These are phyloP conservation scores for Aspergillus calidoustus DNA, from an alignment of 2,329 filamentous ascomycete species.

Conservation along the genomic window DNA sequence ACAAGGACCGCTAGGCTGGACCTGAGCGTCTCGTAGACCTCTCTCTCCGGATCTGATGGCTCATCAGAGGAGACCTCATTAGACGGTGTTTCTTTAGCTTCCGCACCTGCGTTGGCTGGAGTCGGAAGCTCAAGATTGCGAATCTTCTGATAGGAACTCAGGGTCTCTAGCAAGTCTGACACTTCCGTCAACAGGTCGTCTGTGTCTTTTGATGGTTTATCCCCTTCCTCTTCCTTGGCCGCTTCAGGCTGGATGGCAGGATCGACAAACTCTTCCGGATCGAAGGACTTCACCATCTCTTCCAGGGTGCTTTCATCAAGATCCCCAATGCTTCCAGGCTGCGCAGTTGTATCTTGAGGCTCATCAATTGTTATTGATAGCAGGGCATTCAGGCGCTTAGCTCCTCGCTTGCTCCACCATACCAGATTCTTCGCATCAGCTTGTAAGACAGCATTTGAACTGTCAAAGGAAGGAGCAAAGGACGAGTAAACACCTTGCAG, in stretches of 20 bases:
- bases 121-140: conserved; percentile 53
- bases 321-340: conserved; percentile 38
- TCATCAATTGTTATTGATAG: conserved; percentile 34
- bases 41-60: conserved; percentile 61
- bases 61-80: conserved; percentile 50
- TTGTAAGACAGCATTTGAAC: conserved; percentile 48
- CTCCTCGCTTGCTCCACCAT: conserved; percentile 53
- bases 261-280: conserved; percentile 40
- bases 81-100: conserved; percentile 30
- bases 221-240: conserved; percentile 33
- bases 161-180: conserved; percentile 63
- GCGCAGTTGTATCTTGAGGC: conserved; percentile 27
- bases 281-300: conserved; percentile 48
- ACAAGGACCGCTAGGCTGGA: conserved; percentile 76
- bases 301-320: conserved; percentile 47
- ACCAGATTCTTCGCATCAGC: conserved; percentile 46
- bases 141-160: conserved; percentile 66
- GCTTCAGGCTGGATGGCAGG: conserved; percentile 28
- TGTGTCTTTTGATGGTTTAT: conserved; percentile 49
- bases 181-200: conserved; percentile 61
- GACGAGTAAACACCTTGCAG: conserved; percentile 53
- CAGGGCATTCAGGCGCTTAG: conserved; percentile 42
- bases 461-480: conserved; percentile 54
- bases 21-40: conserved; percentile 73
- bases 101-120: conserved; percentile 36